Evolutionary conservation across 1,139 yeast genomes (phyloP).

Genomic region (Hemisphaericaspora xylanilytica): DNA sequence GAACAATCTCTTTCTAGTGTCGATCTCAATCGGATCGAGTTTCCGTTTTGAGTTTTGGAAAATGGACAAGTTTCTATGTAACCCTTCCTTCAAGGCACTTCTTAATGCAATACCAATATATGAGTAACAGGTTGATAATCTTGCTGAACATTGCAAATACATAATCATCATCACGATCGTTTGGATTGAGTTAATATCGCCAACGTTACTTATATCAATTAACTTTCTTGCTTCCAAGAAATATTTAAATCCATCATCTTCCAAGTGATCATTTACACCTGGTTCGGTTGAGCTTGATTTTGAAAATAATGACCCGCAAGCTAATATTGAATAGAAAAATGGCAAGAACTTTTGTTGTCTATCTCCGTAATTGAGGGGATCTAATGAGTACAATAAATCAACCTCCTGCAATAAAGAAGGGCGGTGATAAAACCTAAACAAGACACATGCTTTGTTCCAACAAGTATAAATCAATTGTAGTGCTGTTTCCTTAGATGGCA

Average conservation of each 20-base stretch:
- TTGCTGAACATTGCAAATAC: conserved; percentile 85
- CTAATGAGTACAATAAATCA: conserved; percentile 53
- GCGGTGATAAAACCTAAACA: conserved; percentile 81
- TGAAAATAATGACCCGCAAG: conserved; percentile 68
- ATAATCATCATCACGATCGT: conserved; percentile 71
- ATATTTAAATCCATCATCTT: conserved; percentile 79
- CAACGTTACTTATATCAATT: conserved; percentile 57
- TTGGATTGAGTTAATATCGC: conserved; percentile 54
- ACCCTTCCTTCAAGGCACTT: conserved; percentile 82
- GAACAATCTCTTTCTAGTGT: conserved; percentile 79
- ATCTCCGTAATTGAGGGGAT: conserved; percentile 66
- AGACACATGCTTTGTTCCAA: conserved; percentile 83
- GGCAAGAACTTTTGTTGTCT: conserved; percentile 78
- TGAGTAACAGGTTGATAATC: conserved; percentile 86
- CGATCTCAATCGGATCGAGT: conserved; percentile 80
- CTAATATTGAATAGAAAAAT: conserved; percentile 59
- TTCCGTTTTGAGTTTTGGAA: conserved; percentile 47
- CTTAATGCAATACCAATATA: conserved; percentile 91
- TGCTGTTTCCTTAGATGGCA: conserved; percentile 77
- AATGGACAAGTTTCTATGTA: conserved; percentile 68
- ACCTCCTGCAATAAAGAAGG: conserved; percentile 68
- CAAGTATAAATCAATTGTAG: conserved; percentile 69
- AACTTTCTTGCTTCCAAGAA: conserved; percentile 79
- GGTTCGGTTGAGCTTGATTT: conserved; percentile 35
- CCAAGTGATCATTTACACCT: conserved; percentile 46